Base-by-base conservation (phyloP, 2,329 filamentous ascomycete species). In the Talaromyces rugulosus region DNA sequence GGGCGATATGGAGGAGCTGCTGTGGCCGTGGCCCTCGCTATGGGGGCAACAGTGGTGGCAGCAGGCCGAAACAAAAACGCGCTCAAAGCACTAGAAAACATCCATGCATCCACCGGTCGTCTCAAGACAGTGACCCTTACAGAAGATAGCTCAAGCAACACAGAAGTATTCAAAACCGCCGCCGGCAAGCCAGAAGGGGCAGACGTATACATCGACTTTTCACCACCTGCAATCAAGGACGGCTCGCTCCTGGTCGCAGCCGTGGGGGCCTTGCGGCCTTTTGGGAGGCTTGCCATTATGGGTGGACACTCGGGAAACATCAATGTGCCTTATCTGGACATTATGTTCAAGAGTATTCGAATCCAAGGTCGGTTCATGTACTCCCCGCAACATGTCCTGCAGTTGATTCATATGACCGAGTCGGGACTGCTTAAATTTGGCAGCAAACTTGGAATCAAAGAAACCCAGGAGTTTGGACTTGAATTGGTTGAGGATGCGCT, bases 41-140 rank as follows among this genome's bases (percentile, higher is more conserved):
- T 84, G 67, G 83, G 82, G 0, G 82, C 81, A 5, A 73, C 72
- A 14, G 82, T 85, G 6, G 77, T 85, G 27, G 82, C 82, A 0
- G 73, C 83, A 62, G 81, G 81, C 0, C 71, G 82, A 66, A 67
- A 62, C 16, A 58, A 31, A 6, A 28, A 18, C n/a, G 44, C 55
- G 0, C 60, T 58, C 1, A 28, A 56, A 31, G 53, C 59, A 36
- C 40, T 61, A 3, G 30, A 51, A 36, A 34, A 4, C 8, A 61
- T 36, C 5, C 53, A 61, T 33, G 52, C 52, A 27, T 52, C 53
- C 36, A 61, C 52, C 5, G 28, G 42, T 30, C 59, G 59, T 52
- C 36, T 61, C 12, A 31, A 40, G 23, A 61, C 59, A 34, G 47
- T 56, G 11, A 31, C 27, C 2, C 16, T 65, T 14, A 62, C 59